Evolutionary conservation across 192 early-diverging fungal genomes (phyloP).

Genomic region (Jimgerdemannia lactiflua): DNA sequence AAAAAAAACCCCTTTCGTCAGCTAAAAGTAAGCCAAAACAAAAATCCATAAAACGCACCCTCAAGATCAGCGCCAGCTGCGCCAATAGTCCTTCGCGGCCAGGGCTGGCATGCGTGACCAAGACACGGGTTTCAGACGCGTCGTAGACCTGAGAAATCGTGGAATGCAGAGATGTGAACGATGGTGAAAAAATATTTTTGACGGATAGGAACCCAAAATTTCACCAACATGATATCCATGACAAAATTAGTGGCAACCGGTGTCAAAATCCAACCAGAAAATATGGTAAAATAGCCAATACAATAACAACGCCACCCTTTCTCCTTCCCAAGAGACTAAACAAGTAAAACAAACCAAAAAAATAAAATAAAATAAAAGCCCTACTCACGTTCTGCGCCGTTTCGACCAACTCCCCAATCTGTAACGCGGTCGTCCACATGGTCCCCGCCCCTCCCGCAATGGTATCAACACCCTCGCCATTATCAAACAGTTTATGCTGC

Average conservation of each 20-base stretch:
- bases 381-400: slow-evolving; percentile 37
- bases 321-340: too few species aligned
- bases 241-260: too few species aligned
- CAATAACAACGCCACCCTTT: not conserved
- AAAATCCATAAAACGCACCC: slow-evolving; percentile 25
- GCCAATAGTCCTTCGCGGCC: slow-evolving; percentile 57
- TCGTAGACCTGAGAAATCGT: slow-evolving; percentile 40
- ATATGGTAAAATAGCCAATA: not conserved
- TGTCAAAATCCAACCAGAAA: too few species aligned
- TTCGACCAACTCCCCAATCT: slow-evolving; percentile 61
- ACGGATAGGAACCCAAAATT: not conserved
- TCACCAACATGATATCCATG: too few species aligned
- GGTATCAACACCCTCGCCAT: slow-evolving; percentile 53
- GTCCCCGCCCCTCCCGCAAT: slow-evolving; percentile 60
- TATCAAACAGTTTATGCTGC: slow-evolving; percentile 60
- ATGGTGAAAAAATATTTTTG: not conserved
- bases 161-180: not conserved
- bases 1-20: not conserved
- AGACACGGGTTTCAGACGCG: slow-evolving; percentile 50
- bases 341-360: not conserved
- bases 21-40: not conserved
- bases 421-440: slow-evolving; percentile 63
- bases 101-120: slow-evolving; percentile 57
- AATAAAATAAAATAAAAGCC: not conserved
- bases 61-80: slow-evolving; percentile 47